Conservation (phyloP, 176 grass and related monocot genomes). For the Oryza punctata region DNA sequence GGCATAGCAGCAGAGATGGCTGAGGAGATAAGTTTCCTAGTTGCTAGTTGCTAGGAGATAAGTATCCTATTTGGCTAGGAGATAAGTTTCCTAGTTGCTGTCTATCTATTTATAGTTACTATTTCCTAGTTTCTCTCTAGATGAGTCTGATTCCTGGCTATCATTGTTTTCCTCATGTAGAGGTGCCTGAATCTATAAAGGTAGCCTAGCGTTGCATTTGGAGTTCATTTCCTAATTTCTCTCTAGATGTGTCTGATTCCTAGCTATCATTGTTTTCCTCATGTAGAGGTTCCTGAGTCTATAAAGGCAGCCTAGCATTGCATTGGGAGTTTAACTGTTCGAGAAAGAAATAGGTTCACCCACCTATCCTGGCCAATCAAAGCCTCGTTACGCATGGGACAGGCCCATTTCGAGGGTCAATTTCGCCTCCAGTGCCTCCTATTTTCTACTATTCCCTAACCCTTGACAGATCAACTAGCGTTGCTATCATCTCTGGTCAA, state of each 20-base stretch:
- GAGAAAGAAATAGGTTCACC: background rate
- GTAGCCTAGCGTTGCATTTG: background rate
- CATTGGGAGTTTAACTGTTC: background rate
- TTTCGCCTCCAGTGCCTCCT: background rate
- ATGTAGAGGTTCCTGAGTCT: background rate
- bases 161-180: background rate
- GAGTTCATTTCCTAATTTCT: background rate
- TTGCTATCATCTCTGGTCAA: slow-evolving; percentile 18
- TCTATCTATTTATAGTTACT: background rate
- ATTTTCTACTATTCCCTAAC: background rate
- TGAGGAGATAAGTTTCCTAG: background rate
- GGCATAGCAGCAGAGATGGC: background rate
- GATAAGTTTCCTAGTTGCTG: background rate
- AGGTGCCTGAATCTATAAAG: background rate
- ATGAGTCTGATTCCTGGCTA: background rate
- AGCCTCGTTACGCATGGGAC: background rate
- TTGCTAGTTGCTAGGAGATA: too few relatives aligned
- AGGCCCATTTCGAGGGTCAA: background rate
- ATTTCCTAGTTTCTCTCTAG: background rate
- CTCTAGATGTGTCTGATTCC: background rate
- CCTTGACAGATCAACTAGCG: background rate
- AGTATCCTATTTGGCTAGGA: background rate
- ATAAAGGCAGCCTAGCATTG: background rate
- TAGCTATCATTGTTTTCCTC: background rate
- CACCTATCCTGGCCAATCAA: background rate